Evolutionary conservation across 1,284 basidiomycete species (phyloP), one percentile per base, ranked within the genome.

Genomic region (Trichosporon asahii): DNA sequence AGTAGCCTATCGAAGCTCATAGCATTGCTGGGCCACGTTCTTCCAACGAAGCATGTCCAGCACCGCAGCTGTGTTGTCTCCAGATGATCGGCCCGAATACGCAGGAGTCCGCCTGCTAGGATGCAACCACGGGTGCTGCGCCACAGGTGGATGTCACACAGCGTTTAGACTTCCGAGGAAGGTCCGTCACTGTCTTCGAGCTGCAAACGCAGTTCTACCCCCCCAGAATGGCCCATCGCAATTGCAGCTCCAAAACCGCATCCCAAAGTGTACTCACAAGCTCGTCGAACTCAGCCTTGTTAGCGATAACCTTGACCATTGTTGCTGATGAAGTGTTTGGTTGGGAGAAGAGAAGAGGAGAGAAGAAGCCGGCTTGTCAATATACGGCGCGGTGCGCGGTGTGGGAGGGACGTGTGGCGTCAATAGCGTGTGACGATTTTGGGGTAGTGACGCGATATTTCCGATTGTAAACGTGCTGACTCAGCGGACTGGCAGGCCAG

Each of bases 251-350:
- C 3, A 23, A 29, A n/a, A 15, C 3, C 7, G 18, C 9, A n/a
- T 44, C 15, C n/a, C n/a, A 3, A n/a, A 37, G 35, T 12, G 35
- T 49, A 82, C 81, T 76, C 68, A 88, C 87, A 74, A 87, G 83
- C 46, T 80, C 72, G 78, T 87, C 79, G 85, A 88, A 90, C 78
- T 89, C 84, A n/a, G 85, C 85, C 78, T 85, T 83, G 68, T 84
- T 86, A 74, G 82, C 83, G 82, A 90, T 85, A 74, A 81, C 81
- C 69, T 84, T 85, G 79, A 88, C 88, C 83, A 85, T 84, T 73
- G 68, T 75, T 69, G 27, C n/a, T 70, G 33, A 27, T 40, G 37
- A 65, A 33, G 57, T 61, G 27, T 29, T 29, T 31, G 57, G 21
- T 29, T 49, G 29, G 35, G 14, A 65, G 27, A 65, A 29, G 64